phyloP scores from a whole-genome alignment of 345 rosid species.

The Sisymbrium altissimum region DNA sequence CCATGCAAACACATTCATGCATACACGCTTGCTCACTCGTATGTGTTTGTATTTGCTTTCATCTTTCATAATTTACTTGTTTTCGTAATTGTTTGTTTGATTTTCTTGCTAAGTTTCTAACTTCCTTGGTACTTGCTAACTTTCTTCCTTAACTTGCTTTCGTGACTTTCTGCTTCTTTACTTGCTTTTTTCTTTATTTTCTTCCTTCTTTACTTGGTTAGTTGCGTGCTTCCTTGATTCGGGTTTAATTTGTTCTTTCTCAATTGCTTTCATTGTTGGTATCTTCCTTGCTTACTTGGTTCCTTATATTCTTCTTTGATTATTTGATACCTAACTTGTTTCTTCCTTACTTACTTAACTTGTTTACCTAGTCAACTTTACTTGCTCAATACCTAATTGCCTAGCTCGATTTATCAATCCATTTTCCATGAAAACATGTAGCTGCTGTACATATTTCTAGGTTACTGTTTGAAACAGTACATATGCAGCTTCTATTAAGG shows the following conservation, averaged over 20 bases:
- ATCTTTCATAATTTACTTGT: not conserved
- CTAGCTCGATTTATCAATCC: too few relatives aligned
- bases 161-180: not conserved
- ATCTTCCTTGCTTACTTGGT: not conserved
- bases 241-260: too few relatives aligned
- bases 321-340: not conserved
- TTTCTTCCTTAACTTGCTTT: not conserved
- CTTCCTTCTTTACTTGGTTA: too few relatives aligned
- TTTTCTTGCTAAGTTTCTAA: not conserved
- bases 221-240: not conserved
- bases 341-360: not conserved
- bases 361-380: not conserved
- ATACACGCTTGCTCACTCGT: not conserved
- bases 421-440: too few relatives aligned
- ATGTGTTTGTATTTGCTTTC: not conserved
- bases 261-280: too few relatives aligned
- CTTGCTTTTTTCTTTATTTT: not conserved
- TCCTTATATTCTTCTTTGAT: not conserved
- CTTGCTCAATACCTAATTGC: too few relatives aligned
- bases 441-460: too few relatives aligned
- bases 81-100: not conserved
- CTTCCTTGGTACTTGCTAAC: not conserved
- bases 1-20: too few relatives aligned
- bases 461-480: too few relatives aligned
- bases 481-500: too few relatives aligned